Conservation (phyloP, 1,284 basidiomycete genomes). For the Cutaneotrichosporon mucoides region DNA sequence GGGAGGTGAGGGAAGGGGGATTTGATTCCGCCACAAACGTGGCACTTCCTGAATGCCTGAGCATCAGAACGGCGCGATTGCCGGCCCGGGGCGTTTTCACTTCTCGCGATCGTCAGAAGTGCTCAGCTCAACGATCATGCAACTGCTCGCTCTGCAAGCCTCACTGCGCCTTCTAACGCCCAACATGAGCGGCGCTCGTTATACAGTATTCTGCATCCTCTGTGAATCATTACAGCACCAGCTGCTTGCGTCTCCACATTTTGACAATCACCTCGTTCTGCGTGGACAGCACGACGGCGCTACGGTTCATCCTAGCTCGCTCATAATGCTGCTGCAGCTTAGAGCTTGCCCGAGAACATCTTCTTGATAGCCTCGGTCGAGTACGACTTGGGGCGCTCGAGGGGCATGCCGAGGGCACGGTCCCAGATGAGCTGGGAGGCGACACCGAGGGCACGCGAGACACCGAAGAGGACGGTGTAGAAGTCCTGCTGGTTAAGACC, state of each 20-base stretch:
- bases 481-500: slow-evolving; percentile 81
- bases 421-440: slow-evolving; percentile 90
- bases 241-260: slow-evolving; percentile 6
- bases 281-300: neutral
- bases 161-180: too few species aligned
- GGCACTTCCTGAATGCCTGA: too few species aligned
- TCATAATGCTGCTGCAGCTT: neutral
- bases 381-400: slow-evolving; percentile 52
- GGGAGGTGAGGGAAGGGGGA: neutral
- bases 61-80: too few species aligned
- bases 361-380: slow-evolving; percentile 50
- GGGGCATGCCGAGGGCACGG: slow-evolving; percentile 73
- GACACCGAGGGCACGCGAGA: slow-evolving; percentile 88
- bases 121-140: too few species aligned
- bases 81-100: too few species aligned
- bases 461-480: slow-evolving; percentile 96
- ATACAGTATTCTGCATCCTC: neutral
- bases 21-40: neutral
- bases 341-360: slow-evolving; percentile 44
- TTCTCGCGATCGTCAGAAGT: too few species aligned
- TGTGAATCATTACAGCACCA: slow-evolving; percentile 6
- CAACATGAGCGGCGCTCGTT: too few species aligned
- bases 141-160: too few species aligned
- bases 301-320: neutral
- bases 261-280: slow-evolving; percentile 1